These are phyloP conservation scores for Straminergon stramineum DNA, from an alignment of 225 moss, liverwort and hornwort genomes.

Conservation along the genomic window DNA sequence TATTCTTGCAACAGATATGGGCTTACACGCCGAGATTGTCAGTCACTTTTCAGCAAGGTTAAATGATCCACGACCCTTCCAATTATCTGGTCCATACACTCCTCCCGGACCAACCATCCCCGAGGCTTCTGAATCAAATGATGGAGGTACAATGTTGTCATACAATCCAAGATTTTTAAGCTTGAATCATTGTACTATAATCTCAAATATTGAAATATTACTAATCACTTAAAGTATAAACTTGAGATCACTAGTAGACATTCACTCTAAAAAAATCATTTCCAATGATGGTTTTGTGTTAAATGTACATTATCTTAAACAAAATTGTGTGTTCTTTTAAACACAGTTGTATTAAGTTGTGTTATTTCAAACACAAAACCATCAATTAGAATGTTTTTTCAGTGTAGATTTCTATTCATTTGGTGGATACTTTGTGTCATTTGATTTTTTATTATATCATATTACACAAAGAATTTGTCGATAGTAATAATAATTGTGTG, in stretches of 20 bases:
- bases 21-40: conserved; percentile 69
- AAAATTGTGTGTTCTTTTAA: too few species aligned
- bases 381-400: rapidly evolving
- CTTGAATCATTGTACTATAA: background rate
- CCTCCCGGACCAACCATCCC: conserved; percentile 45
- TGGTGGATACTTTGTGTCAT: background rate
- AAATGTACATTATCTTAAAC: too few species aligned
- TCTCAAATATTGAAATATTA: background rate
- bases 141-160: background rate
- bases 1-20: conserved; percentile 96
- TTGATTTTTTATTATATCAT: background rate
- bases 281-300: rapidly evolving
- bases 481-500: background rate
- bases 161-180: background rate
- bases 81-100: conserved; percentile 46
- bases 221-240: background rate
- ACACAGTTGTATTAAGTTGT: rapidly evolving
- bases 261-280: rapidly evolving
- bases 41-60: conserved; percentile 42
- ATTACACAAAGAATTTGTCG: background rate
- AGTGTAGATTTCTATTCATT: background rate
- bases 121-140: background rate
- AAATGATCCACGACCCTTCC: conserved; percentile 59
- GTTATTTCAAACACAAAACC: background rate
- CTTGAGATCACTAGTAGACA: background rate